Percentiles rank a stretch among this genome's conserved stretches.
phyloP scores from a whole-genome alignment of 2,329 filamentous ascomycete species.

The Penicillium brasilianum region DNA sequence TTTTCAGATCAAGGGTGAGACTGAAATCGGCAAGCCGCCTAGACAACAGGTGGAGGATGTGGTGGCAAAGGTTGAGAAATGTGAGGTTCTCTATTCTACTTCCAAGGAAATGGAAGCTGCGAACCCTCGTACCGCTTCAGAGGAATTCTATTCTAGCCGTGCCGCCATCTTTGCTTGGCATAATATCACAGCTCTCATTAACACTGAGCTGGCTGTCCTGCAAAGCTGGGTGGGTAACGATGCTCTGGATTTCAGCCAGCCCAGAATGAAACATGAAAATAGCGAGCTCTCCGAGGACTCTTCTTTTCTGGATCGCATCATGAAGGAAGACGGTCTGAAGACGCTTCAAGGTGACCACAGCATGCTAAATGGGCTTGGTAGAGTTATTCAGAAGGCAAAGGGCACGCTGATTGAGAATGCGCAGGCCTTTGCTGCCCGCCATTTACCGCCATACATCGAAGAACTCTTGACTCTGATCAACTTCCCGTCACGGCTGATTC shows the following conservation, averaged over 20 bases:
- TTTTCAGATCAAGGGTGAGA: conserved; percentile 93
- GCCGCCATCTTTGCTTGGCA: conserved; percentile 94
- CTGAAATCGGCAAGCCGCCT: conserved; percentile 85
- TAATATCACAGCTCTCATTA: conserved; percentile 95
- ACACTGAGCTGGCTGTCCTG: conserved; percentile 86
- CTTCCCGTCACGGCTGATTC: conserved; percentile 92
- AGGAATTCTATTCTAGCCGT: conserved; percentile 78
- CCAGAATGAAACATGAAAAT: conserved; percentile 69
- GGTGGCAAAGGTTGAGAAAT: conserved; percentile 86
- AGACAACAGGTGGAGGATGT: conserved; percentile 88
- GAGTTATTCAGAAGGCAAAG: conserved; percentile 92
- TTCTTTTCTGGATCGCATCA: conserved; percentile 88
- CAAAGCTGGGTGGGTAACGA: conserved; percentile 97
- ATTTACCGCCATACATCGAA: conserved; percentile 94
- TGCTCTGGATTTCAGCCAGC: conserved; percentile 85
- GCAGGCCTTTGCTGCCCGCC: conserved; percentile 80
- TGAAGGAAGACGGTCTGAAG: conserved; percentile 94
- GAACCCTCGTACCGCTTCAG: conserved; percentile 77
- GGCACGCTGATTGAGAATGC: conserved; percentile 86
- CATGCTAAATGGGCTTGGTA: conserved; percentile 82
- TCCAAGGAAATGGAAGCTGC: conserved; percentile 73
- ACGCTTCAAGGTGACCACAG: conserved; percentile 83
- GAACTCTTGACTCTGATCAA: conserved; percentile 95
- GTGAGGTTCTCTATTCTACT: conserved; percentile 83
- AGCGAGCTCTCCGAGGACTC: conserved; percentile 83